Base-by-base conservation (phyloP, 352 stramenopile genomes). In the Globisporangium middletonii region DNA sequence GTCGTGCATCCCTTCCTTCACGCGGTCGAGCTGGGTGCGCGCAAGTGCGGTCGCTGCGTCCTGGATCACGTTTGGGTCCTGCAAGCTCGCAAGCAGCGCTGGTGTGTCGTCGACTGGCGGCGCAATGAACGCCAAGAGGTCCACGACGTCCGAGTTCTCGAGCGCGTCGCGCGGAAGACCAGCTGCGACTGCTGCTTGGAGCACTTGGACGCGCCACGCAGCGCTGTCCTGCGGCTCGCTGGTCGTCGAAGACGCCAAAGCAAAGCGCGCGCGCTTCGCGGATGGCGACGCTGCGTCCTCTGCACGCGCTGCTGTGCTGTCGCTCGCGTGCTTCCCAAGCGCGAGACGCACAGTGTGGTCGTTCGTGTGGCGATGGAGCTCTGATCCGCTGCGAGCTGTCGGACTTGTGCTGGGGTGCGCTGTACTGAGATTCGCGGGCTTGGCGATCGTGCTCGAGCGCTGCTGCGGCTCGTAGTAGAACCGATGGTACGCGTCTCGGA, bases 1-100 rank as follows among this genome's bases (percentile, higher is more conserved):
- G 50, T 93, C 89, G 16, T 85, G 67, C 77, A 86, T 91, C 15
- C 77, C 79, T 75, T 94, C 79, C 47, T 92, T 90, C 27, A 94
- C 75, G 19, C 79, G 83, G 33, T 89, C 76, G 13, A 91, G 59
- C 59, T 94, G 83, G n/a, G 63, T 54, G 1, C 33, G 50, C 0
- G 75, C 79, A 3, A 94, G 50, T 4, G 64, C 68, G 0, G 50
- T 35, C 2, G 75, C 74, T 0, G 57, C 73, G 9, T 83, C 70
- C 26, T 69, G 45, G 2, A 89, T 46, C 50, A 86, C 83, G 6
- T 35, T 13, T 4, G 51, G 62, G 35, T 75, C 71, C 2, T 63
- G 64, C 33, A 86, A 41, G 23, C 38, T 53, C 0, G 46, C 59
- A 38, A 81, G 66, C 0, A 35, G 56, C 23, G 41, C 38, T 28